A percentile compares a stretch with the other conserved stretches of the same genome.
phyloP scores from a whole-genome alignment of 257 asterid genomes.

The Schizonepeta tenuifolia region DNA sequence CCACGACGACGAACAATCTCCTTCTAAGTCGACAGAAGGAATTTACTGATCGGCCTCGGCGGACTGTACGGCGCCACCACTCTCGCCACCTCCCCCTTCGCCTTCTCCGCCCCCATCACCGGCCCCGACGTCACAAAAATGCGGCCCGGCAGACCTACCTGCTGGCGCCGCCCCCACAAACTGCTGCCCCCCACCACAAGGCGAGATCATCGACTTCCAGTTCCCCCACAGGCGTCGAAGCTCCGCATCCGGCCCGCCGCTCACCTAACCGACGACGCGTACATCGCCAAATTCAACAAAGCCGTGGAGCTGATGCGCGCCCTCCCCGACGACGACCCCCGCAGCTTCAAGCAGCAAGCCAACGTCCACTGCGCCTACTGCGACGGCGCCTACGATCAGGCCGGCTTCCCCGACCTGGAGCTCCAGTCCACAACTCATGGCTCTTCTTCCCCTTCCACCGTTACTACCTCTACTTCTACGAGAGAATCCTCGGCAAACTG shows the following conservation, averaged over 20 bases:
- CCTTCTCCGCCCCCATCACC: constrained; percentile 61
- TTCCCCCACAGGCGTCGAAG: constrained; percentile 48
- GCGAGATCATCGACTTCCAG: constrained; percentile 50
- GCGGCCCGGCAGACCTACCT: constrained; percentile 79
- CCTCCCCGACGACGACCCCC: constrained; percentile 81
- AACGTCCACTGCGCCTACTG: constrained; percentile 87
- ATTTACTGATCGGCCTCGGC: constrained; percentile 67
- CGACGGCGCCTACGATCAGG: constrained; percentile 81
- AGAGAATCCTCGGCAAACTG: constrained; percentile 60
- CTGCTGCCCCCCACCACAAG: constrained; percentile 71
- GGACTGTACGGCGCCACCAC: constrained; percentile 72
- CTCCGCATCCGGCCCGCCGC: constrained; percentile 77
- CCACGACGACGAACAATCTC: constrained; percentile 30
- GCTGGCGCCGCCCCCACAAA: constrained; percentile 57
- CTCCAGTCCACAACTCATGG: constrained; percentile 89
- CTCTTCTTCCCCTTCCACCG: constrained; percentile 77
- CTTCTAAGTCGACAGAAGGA: constrained; percentile 51
- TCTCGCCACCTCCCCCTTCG: constrained; percentile 49
- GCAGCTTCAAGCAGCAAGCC: constrained; percentile 81
- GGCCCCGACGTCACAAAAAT: constrained; percentile 72
- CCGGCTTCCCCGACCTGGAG: constrained; percentile 71
- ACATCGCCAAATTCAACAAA: constrained; percentile 53
- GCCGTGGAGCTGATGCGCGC: constrained; percentile 72
- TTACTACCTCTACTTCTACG: constrained; percentile 72
- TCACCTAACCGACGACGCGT: constrained; percentile 56